Evolutionary conservation across 768 basidiomycete species (phyloP), one percentile per base, ranked within the genome.

Genomic region (Artomyces pyxidatus): DNA sequence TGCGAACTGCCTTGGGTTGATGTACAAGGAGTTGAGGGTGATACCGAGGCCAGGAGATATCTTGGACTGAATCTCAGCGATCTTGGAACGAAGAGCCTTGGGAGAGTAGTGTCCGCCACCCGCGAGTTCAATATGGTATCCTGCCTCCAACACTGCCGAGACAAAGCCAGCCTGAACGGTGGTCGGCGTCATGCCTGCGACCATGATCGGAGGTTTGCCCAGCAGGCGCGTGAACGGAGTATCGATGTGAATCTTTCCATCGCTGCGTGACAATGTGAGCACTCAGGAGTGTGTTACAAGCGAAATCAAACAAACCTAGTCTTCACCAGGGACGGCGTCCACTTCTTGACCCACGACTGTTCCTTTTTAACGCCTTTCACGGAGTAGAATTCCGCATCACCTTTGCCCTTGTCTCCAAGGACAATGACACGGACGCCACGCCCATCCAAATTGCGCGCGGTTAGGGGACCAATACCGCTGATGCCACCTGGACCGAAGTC

Each of bases 191-290:
- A 99, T 98, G 51, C 96, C 96, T 42, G 94, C 95, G 32, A 99
- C 93, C 96, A 98, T 98, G 68, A 99, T 86, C 28, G 96, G 96
- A 3, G 96, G 83, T 70, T 98, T 99, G 59, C 92, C 91, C 37
- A 99, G 68, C 38, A 99, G 78, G 51, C 96, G 88, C 43, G 95
- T 95, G 77, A 97, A 95, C 4, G 92, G 87, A 0, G 95, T 97
- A 66, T 99, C 93, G 59, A 99, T 76, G 65, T 94, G 85, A 46
- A 98, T 71, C 53, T 79, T 83, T 29, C 96, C 96, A 67, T 98
- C 92, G 57, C 89, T 95, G 51, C 11, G 45, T 62, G n/a, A 58
- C 26, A 49, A 23, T 14, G 27, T 12, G 42, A 32, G 10, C 14
- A n/a, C 26, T 3, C 6, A 25, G 28, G 3, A 35, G 27, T 4